Conservation (phyloP, 225 moss, liverwort and hornwort genomes). For the Straminergon stramineum region DNA sequence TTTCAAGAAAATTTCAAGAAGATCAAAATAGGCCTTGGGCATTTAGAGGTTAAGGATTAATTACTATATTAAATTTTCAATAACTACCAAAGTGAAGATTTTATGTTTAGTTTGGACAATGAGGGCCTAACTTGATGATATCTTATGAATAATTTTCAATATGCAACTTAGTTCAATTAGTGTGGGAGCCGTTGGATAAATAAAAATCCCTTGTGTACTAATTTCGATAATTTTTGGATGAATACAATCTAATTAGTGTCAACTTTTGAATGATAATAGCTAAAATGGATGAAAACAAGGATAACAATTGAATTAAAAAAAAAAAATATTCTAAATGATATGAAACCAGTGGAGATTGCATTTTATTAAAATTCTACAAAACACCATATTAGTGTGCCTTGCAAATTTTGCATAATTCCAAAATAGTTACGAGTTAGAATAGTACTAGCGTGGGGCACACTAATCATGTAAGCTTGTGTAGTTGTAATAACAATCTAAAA, state of each 20-base stretch:
- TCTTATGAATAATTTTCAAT: not conserved
- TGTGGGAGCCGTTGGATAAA: not conserved
- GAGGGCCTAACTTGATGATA: not conserved
- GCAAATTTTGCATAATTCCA: not conserved
- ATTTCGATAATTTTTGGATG: not conserved
- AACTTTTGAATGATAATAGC: not conserved
- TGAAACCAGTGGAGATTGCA: not conserved
- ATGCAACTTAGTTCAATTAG: not conserved
- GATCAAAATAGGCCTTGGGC: too few relatives aligned
- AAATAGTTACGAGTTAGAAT: not conserved
- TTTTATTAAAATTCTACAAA: not conserved
- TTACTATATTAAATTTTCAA: not conserved
- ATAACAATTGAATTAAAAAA: not conserved
- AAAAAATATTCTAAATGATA: not conserved
- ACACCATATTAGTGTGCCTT: not conserved
- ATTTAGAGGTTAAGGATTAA: not conserved
- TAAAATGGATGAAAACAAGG: not conserved
- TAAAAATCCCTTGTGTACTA: rapidly evolving
- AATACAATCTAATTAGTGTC: not conserved
- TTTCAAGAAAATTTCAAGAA: too few relatives aligned
- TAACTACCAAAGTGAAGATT: not conserved
- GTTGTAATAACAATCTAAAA: too few relatives aligned
- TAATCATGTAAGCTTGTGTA: not conserved
- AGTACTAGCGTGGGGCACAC: not conserved
- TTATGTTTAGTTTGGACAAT: not conserved